Conservation (phyloP, 2,329 filamentous ascomycete genomes). For the Bipolaris oryzae region DNA sequence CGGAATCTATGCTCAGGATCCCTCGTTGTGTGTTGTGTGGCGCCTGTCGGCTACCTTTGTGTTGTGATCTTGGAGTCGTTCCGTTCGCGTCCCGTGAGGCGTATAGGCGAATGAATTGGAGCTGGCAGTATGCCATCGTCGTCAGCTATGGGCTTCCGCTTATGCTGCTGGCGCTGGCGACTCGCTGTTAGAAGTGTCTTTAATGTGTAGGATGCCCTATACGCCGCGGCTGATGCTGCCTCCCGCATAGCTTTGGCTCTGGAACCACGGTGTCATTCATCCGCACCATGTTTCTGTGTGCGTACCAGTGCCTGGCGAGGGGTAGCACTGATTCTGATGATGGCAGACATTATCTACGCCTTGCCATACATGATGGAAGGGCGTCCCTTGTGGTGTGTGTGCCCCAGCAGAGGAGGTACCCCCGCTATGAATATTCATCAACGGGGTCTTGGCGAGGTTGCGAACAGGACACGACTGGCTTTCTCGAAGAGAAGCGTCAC, state of each 20-base stretch:
- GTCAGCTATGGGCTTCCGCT: neutral
- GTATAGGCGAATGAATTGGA: neutral
- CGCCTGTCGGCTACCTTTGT: neutral
- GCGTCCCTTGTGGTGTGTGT: neutral
- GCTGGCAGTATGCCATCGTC: neutral
- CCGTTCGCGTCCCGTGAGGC: neutral
- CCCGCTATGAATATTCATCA: neutral
- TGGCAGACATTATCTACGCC: neutral
- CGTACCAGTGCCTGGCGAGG: neutral
- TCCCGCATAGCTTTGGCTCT: neutral
- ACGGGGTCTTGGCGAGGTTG: neutral
- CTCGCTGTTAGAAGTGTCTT: neutral
- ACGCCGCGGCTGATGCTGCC: neutral
- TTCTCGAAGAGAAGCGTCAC: neutral
- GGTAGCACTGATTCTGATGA: neutral
- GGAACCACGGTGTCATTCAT: neutral
- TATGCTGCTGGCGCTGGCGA: neutral
- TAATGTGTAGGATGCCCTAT: neutral
- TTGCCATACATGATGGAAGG: neutral
- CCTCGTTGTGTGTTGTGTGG: neutral
- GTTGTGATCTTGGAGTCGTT: neutral
- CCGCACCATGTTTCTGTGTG: neutral
- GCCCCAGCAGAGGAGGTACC: conserved; percentile 1
- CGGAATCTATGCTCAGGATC: neutral
- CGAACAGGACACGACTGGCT: neutral